Evolutionary conservation across 768 basidiomycete genomes (phyloP).

Genomic region (Strobilomyces echinocephalus): DNA sequence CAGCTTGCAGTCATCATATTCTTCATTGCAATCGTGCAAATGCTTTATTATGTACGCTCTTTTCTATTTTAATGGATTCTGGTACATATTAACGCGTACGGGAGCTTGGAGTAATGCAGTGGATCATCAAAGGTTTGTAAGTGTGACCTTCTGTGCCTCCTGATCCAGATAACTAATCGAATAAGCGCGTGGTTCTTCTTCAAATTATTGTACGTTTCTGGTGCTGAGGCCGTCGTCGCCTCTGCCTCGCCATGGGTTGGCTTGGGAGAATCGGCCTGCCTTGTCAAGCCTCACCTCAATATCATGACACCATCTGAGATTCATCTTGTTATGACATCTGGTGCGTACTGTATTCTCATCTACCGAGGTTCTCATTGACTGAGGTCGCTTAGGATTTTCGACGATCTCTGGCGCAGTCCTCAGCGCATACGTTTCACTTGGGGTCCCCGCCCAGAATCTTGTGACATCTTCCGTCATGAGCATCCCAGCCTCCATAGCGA

Average conservation of each 20-base stretch:
- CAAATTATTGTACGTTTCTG: slow-evolving; percentile 87
- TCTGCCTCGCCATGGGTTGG: slow-evolving; percentile 93
- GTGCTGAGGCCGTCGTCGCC: slow-evolving; percentile 90
- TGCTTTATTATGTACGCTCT: slow-evolving; percentile 69
- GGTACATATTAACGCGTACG: neutral
- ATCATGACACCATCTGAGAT: slow-evolving; percentile 82
- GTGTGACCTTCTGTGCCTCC: slow-evolving; percentile 19
- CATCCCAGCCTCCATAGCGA: slow-evolving; percentile 91
- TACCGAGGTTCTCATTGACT: slow-evolving; percentile 2
- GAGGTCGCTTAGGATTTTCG: slow-evolving; percentile 53
- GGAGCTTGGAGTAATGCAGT: slow-evolving; percentile 84
- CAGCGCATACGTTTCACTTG: slow-evolving; percentile 73
- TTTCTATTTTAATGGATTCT: neutral
- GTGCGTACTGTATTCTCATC: slow-evolving; percentile 31
- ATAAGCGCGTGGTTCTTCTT: slow-evolving; percentile 88
- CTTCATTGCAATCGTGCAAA: slow-evolving; percentile 90
- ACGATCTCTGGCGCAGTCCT: slow-evolving; percentile 92
- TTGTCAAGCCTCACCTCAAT: slow-evolving; percentile 81
- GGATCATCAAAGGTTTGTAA: slow-evolving; percentile 82
- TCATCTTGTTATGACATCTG: slow-evolving; percentile 86
- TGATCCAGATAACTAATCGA: neutral
- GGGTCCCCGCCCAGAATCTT: slow-evolving; percentile 74
- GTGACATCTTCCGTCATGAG: slow-evolving; percentile 91
- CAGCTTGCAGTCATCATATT: slow-evolving; percentile 81
- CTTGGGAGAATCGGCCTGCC: slow-evolving; percentile 83